Evolutionary conservation across 768 basidiomycete species (phyloP), one percentile per base, ranked within the genome.

Genomic region (Rhodotorula babjevae): DNA sequence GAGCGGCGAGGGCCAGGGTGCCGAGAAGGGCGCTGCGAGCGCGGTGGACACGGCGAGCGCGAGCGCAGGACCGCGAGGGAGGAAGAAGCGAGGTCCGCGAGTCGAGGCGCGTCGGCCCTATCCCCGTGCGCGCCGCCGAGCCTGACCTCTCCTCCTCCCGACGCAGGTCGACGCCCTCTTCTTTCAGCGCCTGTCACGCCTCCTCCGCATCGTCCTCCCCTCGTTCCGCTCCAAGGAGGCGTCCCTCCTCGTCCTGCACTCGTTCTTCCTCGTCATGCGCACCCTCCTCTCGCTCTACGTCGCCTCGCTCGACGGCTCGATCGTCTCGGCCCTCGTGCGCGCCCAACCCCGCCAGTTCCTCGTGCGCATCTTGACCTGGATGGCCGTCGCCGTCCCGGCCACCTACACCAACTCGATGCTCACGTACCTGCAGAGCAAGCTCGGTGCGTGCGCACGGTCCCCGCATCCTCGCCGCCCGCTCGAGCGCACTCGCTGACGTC

Each of bases 231-330:
- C 90, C 15, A 91, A 92, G 76, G 94, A 97, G 81, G 92, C 93
- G 0, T 82, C 90, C 65, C 86, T 98, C 62, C 85, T 99, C 25
- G 82, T 88, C 58, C 89, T 92, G 85, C 94, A 98, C 81, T 91
- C 93, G 23, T 87, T 88, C 78, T 84, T 99, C 68, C 86, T 99
- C 65, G 84, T 98, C 23, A 89, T 91, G 75, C 84, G 95, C 76
- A 98, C 95, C 8, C 88, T 91, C 3, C 89, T 98, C 59, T 94
- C 92, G 25, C 83, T 99, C 27, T 97, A 96, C 79, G 93, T 99
- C 61, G 95, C 95, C 12, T 87, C 90, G 31, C 84, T 98, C 61
- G 95, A 98, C 79, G 95, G 95, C 81, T 56, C 92, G 79, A 97
- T 98, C 76, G 95, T 98, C 10, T 92, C 94, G 8, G 92, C 91